Evolutionary conservation across 805 yeast genomes (phyloP), one percentile per base, ranked within the genome.

Genomic region (Nakazawaea ishiwadae): DNA sequence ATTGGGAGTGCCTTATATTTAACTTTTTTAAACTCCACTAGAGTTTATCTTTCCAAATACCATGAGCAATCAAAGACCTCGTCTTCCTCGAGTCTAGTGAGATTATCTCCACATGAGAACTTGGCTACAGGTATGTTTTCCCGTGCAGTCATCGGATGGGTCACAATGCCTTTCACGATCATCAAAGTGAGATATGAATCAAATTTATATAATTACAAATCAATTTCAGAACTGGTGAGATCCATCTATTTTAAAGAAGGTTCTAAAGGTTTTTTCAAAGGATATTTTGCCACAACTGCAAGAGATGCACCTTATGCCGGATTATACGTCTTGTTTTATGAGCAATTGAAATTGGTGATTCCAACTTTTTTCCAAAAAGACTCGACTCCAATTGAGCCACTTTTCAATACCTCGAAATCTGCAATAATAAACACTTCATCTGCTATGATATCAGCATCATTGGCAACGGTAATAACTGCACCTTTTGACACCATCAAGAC

Each of bases 271-370:
- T 89, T 91, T 56, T 89, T 89, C 59, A 73, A 78, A 46, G 99
- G 99, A 0, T 84, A 84, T 52, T 79, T 84, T 1, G 96, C 95
- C 2, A 93, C 99, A 0, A 73, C 83, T 46, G 73, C 86, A 10
- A 65, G 99, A 48, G 99, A 93, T 62, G 95, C 96, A 18, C 99
- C 99, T 0, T 86, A 93, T 59, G 97, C 99, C 5, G 99, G 99
- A 0, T 56, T 93, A 4, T 91, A 93, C 54, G 88, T 93, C 21
- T 62, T 89, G 28, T 75, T 89, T 48, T 91, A 91, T 60, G 97
- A 91, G 55, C 71, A 80, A 44, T 69, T 80, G 40, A 89, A 89
- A 55, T 69, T 67, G 8, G 31, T 69, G 4, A 44, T 81, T 6
- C 88, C 91, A 4, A 48, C 29, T 8, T 12, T 69, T 8, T 37